These are phyloP conservation scores for Ustilago esculenta DNA, from an alignment of 1,284 basidiomycete species.

Conservation along the genomic window DNA sequence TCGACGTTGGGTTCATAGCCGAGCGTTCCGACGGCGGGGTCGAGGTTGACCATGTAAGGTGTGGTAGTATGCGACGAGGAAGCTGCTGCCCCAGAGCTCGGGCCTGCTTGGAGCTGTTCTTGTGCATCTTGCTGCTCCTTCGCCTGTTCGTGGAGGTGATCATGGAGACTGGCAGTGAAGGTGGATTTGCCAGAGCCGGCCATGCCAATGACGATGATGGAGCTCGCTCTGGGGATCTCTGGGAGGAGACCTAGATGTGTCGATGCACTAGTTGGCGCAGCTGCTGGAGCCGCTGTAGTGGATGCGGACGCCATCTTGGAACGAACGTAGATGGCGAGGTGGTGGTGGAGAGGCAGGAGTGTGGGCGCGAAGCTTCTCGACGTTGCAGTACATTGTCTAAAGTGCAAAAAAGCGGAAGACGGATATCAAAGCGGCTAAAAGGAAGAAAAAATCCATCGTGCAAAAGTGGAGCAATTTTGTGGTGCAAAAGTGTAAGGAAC, in stretches of 20 bases:
- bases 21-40: conserved; percentile 89
- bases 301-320: conserved; percentile 22
- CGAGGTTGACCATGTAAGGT: conserved; percentile 96
- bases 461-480: conserved; percentile 23
- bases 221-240: conserved; percentile 57
- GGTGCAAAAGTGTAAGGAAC: too few relatives aligned
- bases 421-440: conserved; percentile 6
- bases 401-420: conserved; percentile 9
- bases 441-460: conserved; percentile 7
- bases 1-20: conserved; percentile 97
- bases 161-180: conserved; percentile 74
- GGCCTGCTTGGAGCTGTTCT: conserved; percentile 6
- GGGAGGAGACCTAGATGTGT: conserved; percentile 44
- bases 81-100: not conserved
- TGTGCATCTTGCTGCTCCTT: conserved; percentile 27
- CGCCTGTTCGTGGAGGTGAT: conserved; percentile 42
- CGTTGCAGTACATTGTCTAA: not conserved
- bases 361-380: not conserved
- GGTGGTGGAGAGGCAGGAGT: not conserved
- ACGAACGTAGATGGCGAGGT: not conserved
- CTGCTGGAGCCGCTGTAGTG: not conserved
- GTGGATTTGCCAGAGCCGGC: conserved; percentile 96
- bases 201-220: conserved; percentile 75
- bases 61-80: conserved; percentile 68
- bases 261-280: conserved; percentile 18